Conservation (phyloP, 768 basidiomycete species). For the Agaricus blazei region DNA sequence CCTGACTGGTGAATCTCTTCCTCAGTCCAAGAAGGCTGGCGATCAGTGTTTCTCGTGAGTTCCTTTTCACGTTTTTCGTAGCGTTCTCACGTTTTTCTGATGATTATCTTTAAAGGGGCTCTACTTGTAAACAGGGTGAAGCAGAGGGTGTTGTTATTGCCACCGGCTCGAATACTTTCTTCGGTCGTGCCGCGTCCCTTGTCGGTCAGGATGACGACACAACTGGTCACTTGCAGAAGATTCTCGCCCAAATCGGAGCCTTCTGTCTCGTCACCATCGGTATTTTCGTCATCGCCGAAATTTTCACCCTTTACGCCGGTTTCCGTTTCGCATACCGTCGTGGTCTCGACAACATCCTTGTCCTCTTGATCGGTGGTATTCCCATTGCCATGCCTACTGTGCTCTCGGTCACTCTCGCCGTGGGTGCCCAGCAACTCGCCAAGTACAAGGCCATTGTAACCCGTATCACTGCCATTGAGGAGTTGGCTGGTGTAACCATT, state of each 20-base stretch:
- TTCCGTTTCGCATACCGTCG: conserved; percentile 90
- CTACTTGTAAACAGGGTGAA: conserved; percentile 98
- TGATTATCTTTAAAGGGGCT: conserved; percentile 51
- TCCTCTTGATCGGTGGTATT: conserved; percentile 99
- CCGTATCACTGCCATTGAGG: conserved; percentile 98
- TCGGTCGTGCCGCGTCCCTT: conserved; percentile 96
- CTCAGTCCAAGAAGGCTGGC: conserved; percentile 83
- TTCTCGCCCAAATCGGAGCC: conserved; percentile 94
- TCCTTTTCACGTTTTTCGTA: conserved; percentile 6
- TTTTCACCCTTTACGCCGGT: conserved; percentile 88
- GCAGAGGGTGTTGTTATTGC: conserved; percentile 98
- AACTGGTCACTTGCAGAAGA: conserved; percentile 97
- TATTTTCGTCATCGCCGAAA: conserved; percentile 92
- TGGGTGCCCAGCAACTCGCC: conserved; percentile 97
- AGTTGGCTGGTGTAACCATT: conserved; percentile 97
- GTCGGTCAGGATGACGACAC: conserved; percentile 98
- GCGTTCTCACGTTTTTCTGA: background rate
- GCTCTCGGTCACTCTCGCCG: conserved; percentile 94
- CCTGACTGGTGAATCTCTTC: conserved; percentile 95
- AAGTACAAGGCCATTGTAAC: conserved; percentile 99
- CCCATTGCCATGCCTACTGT: conserved; percentile 99
- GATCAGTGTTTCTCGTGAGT: conserved; percentile 98
- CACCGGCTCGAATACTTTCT: conserved; percentile 97
- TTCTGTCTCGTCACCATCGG: conserved; percentile 97
- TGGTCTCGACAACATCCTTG: conserved; percentile 95